Evolutionary conservation across 169 alveolate genomes (phyloP).

Genomic region (Pseudocohnilembus persalinus): DNA sequence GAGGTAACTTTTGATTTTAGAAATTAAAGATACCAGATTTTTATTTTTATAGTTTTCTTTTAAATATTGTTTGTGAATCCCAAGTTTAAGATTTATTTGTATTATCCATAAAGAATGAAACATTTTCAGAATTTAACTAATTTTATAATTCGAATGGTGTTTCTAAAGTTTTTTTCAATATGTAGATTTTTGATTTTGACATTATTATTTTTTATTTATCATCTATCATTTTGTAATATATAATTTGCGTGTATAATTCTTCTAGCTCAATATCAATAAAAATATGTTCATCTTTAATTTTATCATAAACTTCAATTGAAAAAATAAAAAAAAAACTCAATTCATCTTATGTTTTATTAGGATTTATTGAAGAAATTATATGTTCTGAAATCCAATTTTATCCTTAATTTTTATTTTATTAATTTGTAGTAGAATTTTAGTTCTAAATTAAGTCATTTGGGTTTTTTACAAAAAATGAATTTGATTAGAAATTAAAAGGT

Average conservation of each 20-base stretch:
- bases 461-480: neutral
- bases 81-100: neutral
- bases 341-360: no score
- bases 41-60: no score
- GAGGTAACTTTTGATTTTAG: no score
- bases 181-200: neutral
- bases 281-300: neutral
- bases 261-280: neutral
- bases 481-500: neutral
- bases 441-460: neutral
- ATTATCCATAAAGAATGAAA: neutral
- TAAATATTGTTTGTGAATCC: neutral
- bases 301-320: neutral
- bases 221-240: no score
- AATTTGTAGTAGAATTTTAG: neutral
- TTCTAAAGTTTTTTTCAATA: neutral
- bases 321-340: no score
- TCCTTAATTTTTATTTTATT: neutral
- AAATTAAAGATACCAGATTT: neutral
- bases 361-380: neutral
- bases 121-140: neutral
- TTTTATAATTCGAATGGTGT: neutral
- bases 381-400: slow-evolving; percentile 2
- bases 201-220: no score
- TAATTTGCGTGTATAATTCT: no score